Conservation (phyloP, 2,329 filamentous ascomycete genomes). For the Botryotinia calthae region DNA sequence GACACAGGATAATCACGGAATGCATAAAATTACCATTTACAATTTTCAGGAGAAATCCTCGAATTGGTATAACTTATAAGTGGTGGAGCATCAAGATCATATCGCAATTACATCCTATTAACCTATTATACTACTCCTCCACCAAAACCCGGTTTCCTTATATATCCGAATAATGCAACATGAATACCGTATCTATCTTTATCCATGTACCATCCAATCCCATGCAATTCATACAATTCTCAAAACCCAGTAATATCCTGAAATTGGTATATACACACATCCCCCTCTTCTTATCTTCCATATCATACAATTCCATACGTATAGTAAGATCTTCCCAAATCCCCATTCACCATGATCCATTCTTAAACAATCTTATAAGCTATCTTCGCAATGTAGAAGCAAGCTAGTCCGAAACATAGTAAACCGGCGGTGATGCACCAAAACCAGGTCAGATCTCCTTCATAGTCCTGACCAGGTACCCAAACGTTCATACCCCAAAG, state of each 20-base stretch:
- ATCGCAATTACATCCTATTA: background rate
- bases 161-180: constrained; percentile 1
- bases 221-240: background rate
- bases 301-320: background rate
- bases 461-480: constrained; percentile 86
- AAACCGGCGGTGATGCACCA: constrained; percentile 71
- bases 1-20: background rate
- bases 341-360: background rate
- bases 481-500: constrained; percentile 99
- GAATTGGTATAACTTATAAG: background rate
- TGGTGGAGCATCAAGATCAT: background rate
- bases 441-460: constrained; percentile 74
- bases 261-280: background rate
- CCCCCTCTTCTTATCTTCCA: background rate
- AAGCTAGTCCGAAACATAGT: constrained; percentile 72
- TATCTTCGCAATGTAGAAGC: constrained; percentile 49
- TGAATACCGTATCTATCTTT: background rate
- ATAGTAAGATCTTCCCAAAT: background rate
- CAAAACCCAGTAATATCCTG: background rate
- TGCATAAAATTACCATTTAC: background rate
- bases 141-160: background rate
- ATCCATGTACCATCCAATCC: background rate
- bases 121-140: background rate
- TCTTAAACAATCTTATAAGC: constrained; percentile 38
- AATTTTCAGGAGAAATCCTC: background rate